Evolutionary conservation across 257 asterid species (phyloP), one percentile per base, ranked within the genome.

Genomic region (Solanum habrochaites): DNA sequence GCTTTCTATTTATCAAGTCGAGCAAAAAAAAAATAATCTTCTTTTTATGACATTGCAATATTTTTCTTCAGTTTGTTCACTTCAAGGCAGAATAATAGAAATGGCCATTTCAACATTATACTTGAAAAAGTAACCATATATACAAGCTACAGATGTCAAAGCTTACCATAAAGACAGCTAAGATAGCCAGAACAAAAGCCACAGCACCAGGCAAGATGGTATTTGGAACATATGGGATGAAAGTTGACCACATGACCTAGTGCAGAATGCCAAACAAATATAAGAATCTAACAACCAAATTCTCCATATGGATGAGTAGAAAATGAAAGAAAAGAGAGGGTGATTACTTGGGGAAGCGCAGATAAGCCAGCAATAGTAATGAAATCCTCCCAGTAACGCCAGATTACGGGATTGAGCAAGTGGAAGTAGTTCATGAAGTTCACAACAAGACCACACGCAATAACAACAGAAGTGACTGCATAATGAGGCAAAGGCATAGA

Each of bases 201-300:
- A 91, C 83, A 27, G 90, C 89, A 82, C 99, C 99, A 14, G 99
- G 99, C 91, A 97, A 90, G 90, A 94, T 81, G 81, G 95, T 91
- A 86, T 94, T 94, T 62, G 98, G 99, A 86, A 97, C 93, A 83
- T 89, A 94, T 7, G 99, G 99, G 90, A 97, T 88, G 86, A 97
- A 95, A 21, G 99, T 97, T 47, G 99, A 97, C 99, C 99, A 97
- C 98, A 95, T 97, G 87, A 97, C 98, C 98, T 97, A 29, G 66
- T 16, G 43, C 67, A 80, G 85, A 49, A 7, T 4, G 9, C 69
- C 85, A 81, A 81, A 49, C 31, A 81, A 81, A 49, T 49, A 81
- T 49, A 81, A 49, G 85, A 49, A 81, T 49, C 29, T 49, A 81
- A 29, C 42, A 6, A 18, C 29, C 20, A 49, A 49, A 49, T n/a